Evolutionary conservation across 1,284 basidiomycete genomes (phyloP), one percentile per base, ranked within the genome.

Genomic region (Neolentinus lepideus): DNA sequence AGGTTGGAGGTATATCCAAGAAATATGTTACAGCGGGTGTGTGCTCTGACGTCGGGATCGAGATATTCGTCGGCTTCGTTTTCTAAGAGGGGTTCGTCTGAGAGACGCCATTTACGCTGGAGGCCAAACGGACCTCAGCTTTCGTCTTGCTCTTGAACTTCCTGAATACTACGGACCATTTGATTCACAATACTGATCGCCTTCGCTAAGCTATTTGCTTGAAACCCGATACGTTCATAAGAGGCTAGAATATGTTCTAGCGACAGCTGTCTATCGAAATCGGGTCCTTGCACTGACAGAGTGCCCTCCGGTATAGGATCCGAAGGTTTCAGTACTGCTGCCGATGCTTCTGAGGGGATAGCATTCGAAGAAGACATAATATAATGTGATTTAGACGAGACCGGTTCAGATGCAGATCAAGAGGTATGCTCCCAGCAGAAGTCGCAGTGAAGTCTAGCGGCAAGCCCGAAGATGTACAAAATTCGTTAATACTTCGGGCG

Each of bases 1-100:
- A 99, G 83, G 71, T 99, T 99, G 47, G 96, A 99, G 1, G 97
- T 99, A 73, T 96, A 99, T 54, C 97, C 97, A 43, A 99, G 85
- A 69, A 99, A 97, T 66, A 99, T 83, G 59, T 86, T 89, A 73
- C 92, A 94, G 43, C 81, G 79, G 22, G 83, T 90, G 61, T 82
- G 72, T 14, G 80, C 77, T 56, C 92, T 83, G 52, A 86, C 74
- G 57, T 80, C 74, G 1, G 80, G 79, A 60, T 78, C 73, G 12
- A 72, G 66, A 64, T 80, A 85, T 55, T 86, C 78, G 33, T 90
- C 85, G 2, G 80, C 70, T 66, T 90, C 88, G 64, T 90, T 84
- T 45, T 80, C 79, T 14, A 73, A 63, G 57, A 88, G 64, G 12
- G 87, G 85, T 47, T 93, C 91, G 62, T 94, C 88, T 3, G 90